Percentiles rank a stretch among this genome's conserved stretches.
These are phyloP conservation scores for Solanum pennellii DNA, from an alignment of 257 asterid species.

Conservation along the genomic window DNA sequence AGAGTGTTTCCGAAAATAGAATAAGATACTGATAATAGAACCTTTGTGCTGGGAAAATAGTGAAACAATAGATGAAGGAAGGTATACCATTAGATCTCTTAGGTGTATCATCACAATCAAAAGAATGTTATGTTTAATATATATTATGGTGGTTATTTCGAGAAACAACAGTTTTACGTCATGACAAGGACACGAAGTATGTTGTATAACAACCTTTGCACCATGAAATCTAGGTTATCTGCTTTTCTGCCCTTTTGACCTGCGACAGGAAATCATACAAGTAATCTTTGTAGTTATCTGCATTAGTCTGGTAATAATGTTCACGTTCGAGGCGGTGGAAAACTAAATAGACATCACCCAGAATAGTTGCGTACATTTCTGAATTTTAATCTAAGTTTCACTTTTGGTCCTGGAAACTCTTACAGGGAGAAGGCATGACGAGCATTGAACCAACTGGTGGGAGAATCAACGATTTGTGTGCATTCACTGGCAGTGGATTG, in stretches of 20 bases:
- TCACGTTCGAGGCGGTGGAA: not conserved
- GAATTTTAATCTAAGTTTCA: not conserved
- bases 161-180: not conserved
- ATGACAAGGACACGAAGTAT: not conserved
- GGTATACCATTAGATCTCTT: not conserved
- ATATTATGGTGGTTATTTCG: not conserved
- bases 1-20: not conserved
- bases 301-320: not conserved
- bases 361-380: not conserved
- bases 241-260: not conserved
- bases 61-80: not conserved
- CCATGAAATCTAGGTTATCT: not conserved
- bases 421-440: constrained; percentile 92
- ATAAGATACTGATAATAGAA: not conserved
- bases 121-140: not conserved
- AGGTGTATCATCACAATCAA: not conserved
- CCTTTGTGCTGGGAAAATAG: not conserved
- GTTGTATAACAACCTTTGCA: not conserved
- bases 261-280: not conserved
- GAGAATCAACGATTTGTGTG: constrained; percentile 75
- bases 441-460: constrained; percentile 89
- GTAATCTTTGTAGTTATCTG: not conserved
- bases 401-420: constrained; percentile 1
- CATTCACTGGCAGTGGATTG: constrained; percentile 72
- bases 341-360: not conserved